Percentiles rank a stretch among this genome's conserved stretches.
phyloP scores from a whole-genome alignment of 768 basidiomycete species.

The Punctularia strigosozonata region DNA sequence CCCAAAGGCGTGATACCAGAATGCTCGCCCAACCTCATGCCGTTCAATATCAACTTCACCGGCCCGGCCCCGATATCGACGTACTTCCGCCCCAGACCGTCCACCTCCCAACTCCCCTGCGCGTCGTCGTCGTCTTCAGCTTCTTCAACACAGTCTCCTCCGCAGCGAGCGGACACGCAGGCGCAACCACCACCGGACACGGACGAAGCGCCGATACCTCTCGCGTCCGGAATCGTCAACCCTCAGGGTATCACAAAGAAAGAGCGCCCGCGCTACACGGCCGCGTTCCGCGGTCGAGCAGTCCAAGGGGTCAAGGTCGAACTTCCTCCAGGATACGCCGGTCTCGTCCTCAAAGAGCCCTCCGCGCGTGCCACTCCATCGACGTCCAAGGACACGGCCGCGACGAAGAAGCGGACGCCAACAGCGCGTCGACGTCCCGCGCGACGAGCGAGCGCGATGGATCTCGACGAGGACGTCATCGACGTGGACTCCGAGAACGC shows the following conservation, averaged over 20 bases:
- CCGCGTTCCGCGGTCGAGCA: slow-evolving; percentile 66
- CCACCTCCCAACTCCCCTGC: neutral
- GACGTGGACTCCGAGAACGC: slow-evolving; percentile 11
- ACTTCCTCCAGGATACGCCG: slow-evolving; percentile 56
- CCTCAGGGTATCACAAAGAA: slow-evolving; percentile 7
- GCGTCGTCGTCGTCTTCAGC: neutral
- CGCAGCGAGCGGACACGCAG: neutral
- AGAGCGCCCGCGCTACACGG: slow-evolving; percentile 29
- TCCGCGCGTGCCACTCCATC: neutral
- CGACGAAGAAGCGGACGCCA: slow-evolving; percentile 15
- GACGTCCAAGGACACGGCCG: slow-evolving; percentile 4
- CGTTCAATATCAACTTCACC: slow-evolving; percentile 62
- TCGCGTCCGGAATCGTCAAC: no score
- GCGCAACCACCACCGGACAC: neutral
- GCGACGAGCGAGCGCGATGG: slow-evolving; percentile 5
- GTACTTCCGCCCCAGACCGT: slow-evolving; percentile 48
- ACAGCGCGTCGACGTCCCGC: slow-evolving; percentile 9
- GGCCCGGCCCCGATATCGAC: slow-evolving; percentile 67
- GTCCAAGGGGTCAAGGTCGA: slow-evolving; percentile 54
- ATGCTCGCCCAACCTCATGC: slow-evolving; percentile 66
- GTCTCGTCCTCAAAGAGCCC: slow-evolving; percentile 42
- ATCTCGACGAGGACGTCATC: slow-evolving; percentile 17
- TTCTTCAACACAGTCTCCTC: neutral
- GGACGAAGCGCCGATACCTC: neutral
- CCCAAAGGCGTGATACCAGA: no score